phyloP scores from a whole-genome alignment of 176 grass and related monocot genomes.

The Neostapfia colusana region DNA sequence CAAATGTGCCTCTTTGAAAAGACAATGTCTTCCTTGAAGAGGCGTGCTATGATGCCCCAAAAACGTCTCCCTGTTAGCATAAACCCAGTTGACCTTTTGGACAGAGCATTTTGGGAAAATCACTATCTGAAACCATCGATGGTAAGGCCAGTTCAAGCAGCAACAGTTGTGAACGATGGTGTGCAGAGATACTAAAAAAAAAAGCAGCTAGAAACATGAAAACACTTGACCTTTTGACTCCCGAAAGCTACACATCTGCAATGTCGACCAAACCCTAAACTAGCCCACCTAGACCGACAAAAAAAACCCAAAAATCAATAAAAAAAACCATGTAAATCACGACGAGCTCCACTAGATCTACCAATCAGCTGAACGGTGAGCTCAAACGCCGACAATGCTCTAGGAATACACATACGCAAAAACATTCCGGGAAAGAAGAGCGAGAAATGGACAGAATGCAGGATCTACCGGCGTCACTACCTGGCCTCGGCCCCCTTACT shows the following conservation, averaged over 20 bases:
- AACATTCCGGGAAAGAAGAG: background rate
- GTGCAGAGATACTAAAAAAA: background rate
- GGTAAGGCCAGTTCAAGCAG: background rate
- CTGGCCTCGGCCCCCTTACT: conserved; percentile 41
- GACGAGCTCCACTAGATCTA: conserved; percentile 20
- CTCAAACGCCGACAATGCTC: conserved; percentile 29
- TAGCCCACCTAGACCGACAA: background rate
- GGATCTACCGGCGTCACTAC: conserved; percentile 4
- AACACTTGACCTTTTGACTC: background rate
- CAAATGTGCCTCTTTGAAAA: background rate
- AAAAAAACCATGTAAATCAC: background rate
- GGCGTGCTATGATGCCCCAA: background rate
- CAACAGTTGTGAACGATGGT: background rate
- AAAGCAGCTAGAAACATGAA: background rate
- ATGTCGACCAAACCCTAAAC: conserved; percentile 46
- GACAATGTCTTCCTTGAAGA: background rate
- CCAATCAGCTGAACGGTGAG: background rate
- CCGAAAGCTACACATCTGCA: background rate
- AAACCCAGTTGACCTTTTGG: background rate
- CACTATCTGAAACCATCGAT: background rate
- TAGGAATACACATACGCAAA: background rate
- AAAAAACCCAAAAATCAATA: background rate
- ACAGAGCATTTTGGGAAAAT: background rate
- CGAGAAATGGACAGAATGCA: conserved; percentile 21
- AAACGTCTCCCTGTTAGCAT: background rate